Evolutionary conservation across 352 stramenopile genomes (phyloP), one percentile per base, ranked within the genome.

Genomic region (Phytophthora foliorum): DNA sequence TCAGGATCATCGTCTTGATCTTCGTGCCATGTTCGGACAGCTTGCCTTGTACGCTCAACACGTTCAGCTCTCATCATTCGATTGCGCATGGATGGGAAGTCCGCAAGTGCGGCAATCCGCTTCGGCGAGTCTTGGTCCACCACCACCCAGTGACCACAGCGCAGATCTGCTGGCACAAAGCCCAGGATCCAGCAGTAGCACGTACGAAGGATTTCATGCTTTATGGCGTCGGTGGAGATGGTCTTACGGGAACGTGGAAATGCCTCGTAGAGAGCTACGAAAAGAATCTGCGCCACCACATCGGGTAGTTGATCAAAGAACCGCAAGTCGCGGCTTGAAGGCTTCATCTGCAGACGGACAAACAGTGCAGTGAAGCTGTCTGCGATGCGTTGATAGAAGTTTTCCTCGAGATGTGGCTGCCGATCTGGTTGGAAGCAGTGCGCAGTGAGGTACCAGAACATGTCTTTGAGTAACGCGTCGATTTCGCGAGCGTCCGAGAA

Each of bases 401-500:
- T 63, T 10, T 74, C 46, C 51, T 91, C 80, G 5, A 86, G 44
- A 2, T 77, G 46, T 3, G 63, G 45, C 21, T 91, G 81, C 31
- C 73, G 67, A 24, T 70, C 72, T 7, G 65, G 52, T 62, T 92
- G 85, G 63, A 93, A 93, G 22, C 74, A 84, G 42, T 83, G 71
- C 0, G 83, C 77, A 2, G 78, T 89, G 13, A 90, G 38, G 54
- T 88, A 89, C 85, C 85, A 93, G 52, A 93, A 93, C 69, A 92
- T 82, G 48, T 93, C 83, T 60, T 91, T 89, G 17, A 92, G 57
- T 21, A 93, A 42, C 32, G 72, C 64, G 5, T 93, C 74, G 25
- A 90, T 67, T 55, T 93, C 83, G 6, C 44, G 19, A 1, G 74
- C 51, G 13, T 68, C 66, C 1, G 63, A 42, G 49, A 92, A 92